phyloP scores from a whole-genome alignment of 2,329 filamentous ascomycete species.

The Paecilomyces fulvus region DNA sequence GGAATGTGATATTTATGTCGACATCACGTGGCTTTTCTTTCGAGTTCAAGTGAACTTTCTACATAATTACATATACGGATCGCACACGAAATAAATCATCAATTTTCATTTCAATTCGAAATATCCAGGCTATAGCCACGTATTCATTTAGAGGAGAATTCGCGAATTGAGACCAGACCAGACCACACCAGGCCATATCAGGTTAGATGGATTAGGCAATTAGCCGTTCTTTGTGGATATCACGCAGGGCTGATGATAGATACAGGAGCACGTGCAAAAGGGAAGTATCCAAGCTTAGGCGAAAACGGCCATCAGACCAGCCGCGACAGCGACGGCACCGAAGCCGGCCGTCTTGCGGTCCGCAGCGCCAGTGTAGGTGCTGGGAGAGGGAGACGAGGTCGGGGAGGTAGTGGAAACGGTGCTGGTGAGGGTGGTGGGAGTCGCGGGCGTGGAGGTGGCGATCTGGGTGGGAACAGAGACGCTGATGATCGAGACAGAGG shows the following conservation, averaged over 20 bases:
- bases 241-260: neutral
- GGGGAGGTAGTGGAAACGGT: constrained; percentile 8
- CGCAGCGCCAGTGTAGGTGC: constrained; percentile 22
- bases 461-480: neutral
- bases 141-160: too few relatives aligned
- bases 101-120: too few relatives aligned
- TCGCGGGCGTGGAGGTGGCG: neutral
- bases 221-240: neutral
- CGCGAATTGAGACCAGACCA: too few relatives aligned
- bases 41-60: too few relatives aligned
- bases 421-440: neutral
- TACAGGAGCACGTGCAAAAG: neutral
- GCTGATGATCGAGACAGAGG: constrained; percentile 1
- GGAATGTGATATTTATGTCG: too few relatives aligned
- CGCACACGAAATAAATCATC: too few relatives aligned
- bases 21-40: too few relatives aligned
- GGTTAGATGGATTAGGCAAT: too few relatives aligned
- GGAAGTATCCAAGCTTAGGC: constrained; percentile 17
- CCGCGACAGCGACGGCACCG: constrained; percentile 25
- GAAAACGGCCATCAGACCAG: constrained; percentile 25
- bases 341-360: constrained; percentile 26
- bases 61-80: too few relatives aligned
- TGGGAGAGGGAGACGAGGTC: neutral
- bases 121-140: too few relatives aligned
- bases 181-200: too few relatives aligned